These are phyloP conservation scores for Narthecium ossifragum DNA, from an alignment of 106 monocot species.

Conservation along the genomic window DNA sequence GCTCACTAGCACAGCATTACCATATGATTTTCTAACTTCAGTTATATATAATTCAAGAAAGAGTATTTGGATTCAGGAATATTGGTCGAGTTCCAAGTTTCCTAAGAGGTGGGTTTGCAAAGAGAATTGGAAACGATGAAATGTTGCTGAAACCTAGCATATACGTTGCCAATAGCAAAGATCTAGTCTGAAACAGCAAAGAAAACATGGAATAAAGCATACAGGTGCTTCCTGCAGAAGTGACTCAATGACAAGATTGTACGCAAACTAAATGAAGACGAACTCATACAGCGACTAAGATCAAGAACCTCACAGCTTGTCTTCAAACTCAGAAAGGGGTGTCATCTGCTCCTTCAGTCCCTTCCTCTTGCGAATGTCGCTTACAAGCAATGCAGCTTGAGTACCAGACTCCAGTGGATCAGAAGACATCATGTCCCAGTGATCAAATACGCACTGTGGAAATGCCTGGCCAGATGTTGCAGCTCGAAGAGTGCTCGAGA, in stretches of 20 bases:
- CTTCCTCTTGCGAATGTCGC: slow-evolving; percentile 34
- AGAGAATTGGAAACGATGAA: too few relatives aligned
- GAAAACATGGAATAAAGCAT: not conserved
- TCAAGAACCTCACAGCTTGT: slow-evolving; percentile 18
- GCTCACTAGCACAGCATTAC: too few relatives aligned
- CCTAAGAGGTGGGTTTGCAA: too few relatives aligned
- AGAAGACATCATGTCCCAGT: slow-evolving; percentile 32
- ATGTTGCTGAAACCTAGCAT: not conserved
- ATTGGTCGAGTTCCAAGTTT: too few relatives aligned
- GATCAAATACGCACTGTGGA: slow-evolving; percentile 40
- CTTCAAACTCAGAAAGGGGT: slow-evolving; percentile 29
- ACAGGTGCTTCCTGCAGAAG: not conserved
- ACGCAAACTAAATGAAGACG: not conserved
- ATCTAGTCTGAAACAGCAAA: not conserved
- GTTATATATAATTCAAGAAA: too few relatives aligned
- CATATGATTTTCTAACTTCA: too few relatives aligned
- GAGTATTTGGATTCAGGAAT: too few relatives aligned
- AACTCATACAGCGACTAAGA: not conserved
- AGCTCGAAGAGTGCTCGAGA: slow-evolving; percentile 23
- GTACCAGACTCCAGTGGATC: slow-evolving; percentile 24
- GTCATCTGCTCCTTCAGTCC: slow-evolving; percentile 37
- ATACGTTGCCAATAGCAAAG: not conserved
- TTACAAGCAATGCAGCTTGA: slow-evolving; percentile 10
- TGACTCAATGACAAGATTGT: not conserved
- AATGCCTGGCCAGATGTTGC: slow-evolving; percentile 41